Evolutionary conservation across 805 yeast genomes (phyloP).

Genomic region (Nakazawaea ambrosiae): DNA sequence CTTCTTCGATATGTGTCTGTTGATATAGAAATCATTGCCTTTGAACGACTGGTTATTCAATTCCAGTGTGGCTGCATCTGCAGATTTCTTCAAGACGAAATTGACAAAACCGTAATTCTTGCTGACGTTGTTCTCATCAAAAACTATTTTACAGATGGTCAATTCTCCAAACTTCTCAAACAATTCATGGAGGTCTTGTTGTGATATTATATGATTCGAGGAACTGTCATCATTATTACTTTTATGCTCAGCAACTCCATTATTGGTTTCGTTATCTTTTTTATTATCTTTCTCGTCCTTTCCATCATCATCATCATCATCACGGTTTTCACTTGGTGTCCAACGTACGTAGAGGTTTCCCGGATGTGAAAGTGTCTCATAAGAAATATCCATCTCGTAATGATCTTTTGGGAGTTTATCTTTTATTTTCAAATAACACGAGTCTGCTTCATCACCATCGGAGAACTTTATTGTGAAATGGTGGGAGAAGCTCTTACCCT

Average conservation of each 20-base stretch:
- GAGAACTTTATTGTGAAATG: neutral
- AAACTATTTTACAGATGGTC: constrained; percentile 38
- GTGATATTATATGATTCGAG: constrained; percentile 24
- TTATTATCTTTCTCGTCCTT: constrained; percentile 12
- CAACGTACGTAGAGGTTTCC: constrained; percentile 48
- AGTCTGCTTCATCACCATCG: constrained; percentile 2
- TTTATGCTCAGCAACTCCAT: too few species aligned
- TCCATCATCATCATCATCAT: constrained; percentile 24
- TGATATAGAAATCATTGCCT: constrained; percentile 40
- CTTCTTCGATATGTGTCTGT: constrained; percentile 58
- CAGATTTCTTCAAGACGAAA: constrained; percentile 48
- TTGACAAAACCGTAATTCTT: constrained; percentile 65
- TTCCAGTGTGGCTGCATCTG: constrained; percentile 51
- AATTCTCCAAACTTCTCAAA: constrained; percentile 36
- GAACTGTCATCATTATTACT: too few species aligned
- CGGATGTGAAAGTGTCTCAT: constrained; percentile 40
- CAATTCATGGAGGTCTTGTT: constrained; percentile 29
- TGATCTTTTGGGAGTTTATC: constrained; percentile 1
- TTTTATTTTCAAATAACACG: constrained; percentile 1
- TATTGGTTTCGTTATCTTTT: too few species aligned
- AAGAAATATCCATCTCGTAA: constrained; percentile 11
- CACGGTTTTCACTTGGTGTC: neutral
- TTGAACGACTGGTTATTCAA: constrained; percentile 19
- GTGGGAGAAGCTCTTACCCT: neutral
- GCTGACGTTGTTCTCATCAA: constrained; percentile 36